A percentile compares a stretch with the other conserved stretches of the same genome.
Conservation (phyloP, 176 grass and related monocot genomes). For the Typha latifolia region DNA sequence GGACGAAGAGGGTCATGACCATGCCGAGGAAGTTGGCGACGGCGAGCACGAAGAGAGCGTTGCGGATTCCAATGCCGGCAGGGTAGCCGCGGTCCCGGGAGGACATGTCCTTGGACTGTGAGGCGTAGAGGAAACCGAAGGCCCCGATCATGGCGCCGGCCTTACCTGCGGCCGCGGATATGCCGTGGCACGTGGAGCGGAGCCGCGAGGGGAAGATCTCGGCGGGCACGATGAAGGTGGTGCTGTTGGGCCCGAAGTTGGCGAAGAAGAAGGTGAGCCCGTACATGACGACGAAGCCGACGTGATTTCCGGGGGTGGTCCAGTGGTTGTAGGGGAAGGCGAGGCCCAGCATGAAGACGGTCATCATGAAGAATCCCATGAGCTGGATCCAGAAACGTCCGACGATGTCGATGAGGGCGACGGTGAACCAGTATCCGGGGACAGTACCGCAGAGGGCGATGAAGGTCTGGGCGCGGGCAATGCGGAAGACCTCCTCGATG, state of each 20-base stretch:
- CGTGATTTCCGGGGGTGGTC: constrained; percentile 34
- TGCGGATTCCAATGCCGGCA: not conserved
- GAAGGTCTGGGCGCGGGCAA: constrained; percentile 50
- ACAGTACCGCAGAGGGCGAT: constrained; percentile 70
- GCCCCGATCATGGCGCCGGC: constrained; percentile 65
- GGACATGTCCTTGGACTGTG: constrained; percentile 18
- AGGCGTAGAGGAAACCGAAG: constrained; percentile 64
- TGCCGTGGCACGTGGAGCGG: constrained; percentile 72
- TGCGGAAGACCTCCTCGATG: constrained; percentile 48
- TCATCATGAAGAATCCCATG: constrained; percentile 53
- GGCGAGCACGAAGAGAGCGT: not conserved
- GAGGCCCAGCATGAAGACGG: constrained; percentile 54
- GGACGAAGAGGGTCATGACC: not conserved
- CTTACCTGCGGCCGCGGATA: constrained; percentile 69
- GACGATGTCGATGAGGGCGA: constrained; percentile 42
- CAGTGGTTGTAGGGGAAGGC: constrained; percentile 55
- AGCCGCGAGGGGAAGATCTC: constrained; percentile 74
- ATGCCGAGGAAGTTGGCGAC: not conserved
- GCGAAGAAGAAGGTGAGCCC: constrained; percentile 76
- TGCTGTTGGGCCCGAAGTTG: constrained; percentile 75
- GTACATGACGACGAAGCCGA: constrained; percentile 46
- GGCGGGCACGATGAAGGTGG: constrained; percentile 73
- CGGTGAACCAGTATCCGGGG: constrained; percentile 83
- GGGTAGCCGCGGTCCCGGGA: not conserved
- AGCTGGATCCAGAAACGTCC: constrained; percentile 58